phyloP scores from a whole-genome alignment of 2,329 filamentous ascomycete species.

The Geoglossum cookeanum region DNA sequence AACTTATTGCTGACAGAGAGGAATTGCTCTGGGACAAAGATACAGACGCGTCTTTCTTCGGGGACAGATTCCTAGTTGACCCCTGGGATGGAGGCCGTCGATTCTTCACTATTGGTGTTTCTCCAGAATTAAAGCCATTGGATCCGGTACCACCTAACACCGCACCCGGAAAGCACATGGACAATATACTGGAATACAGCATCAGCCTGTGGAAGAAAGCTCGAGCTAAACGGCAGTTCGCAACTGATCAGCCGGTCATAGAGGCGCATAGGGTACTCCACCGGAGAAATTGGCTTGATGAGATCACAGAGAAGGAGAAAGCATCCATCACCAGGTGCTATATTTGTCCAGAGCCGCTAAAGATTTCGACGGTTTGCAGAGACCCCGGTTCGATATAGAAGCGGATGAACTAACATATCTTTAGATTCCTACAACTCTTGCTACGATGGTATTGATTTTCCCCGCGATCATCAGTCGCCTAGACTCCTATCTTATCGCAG shows the following conservation, averaged over 20 bases:
- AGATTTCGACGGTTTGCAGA: slow-evolving; percentile 50
- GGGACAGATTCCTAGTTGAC: slow-evolving; percentile 35
- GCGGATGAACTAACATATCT: slow-evolving; percentile 9
- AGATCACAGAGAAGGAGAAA: slow-evolving; percentile 34
- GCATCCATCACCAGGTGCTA: slow-evolving; percentile 34
- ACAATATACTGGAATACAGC: slow-evolving; percentile 66
- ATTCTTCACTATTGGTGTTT: slow-evolving; percentile 31
- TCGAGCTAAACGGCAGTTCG: slow-evolving; percentile 30
- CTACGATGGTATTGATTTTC: slow-evolving; percentile 53
- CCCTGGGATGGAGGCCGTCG: slow-evolving; percentile 36
- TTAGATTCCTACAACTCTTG: slow-evolving; percentile 49
- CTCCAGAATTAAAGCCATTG: slow-evolving; percentile 36
- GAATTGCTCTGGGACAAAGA: slow-evolving; percentile 27
- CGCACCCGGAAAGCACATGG: slow-evolving; percentile 28
- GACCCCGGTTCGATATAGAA: background rate
- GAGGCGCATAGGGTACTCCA: slow-evolving; percentile 54
- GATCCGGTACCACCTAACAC: slow-evolving; percentile 44
- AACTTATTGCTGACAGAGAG: slow-evolving; percentile 19
- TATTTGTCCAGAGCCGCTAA: slow-evolving; percentile 58
- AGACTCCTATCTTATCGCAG: slow-evolving; percentile 60
- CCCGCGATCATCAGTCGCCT: slow-evolving; percentile 72
- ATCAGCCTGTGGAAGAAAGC: slow-evolving; percentile 53
- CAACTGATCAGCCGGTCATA: slow-evolving; percentile 61
- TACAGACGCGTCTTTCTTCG: slow-evolving; percentile 22
- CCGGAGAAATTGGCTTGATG: slow-evolving; percentile 69